Conservation (phyloP, 2,329 filamentous ascomycete species). For the Neofusicoccum cordaticola region DNA sequence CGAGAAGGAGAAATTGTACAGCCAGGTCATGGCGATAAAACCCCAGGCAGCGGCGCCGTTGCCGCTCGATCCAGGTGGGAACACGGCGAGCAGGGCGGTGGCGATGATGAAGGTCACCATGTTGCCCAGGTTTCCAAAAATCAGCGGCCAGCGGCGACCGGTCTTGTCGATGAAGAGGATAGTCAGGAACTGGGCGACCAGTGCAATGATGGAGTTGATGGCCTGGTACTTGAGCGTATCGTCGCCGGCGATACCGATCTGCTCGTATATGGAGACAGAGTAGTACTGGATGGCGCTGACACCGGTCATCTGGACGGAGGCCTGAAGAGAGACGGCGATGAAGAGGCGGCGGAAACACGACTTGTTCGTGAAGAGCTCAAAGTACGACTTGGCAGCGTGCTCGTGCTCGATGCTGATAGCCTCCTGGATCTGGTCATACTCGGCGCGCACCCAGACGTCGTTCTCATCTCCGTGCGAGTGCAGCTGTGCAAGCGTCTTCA, state of each 20-base stretch:
- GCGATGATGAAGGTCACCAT: conserved; percentile 70
- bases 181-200: conserved; percentile 66
- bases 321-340: conserved; percentile 67
- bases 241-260: conserved; percentile 65
- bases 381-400: conserved; percentile 66
- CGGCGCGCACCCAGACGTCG: conserved; percentile 69
- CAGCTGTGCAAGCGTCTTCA: conserved; percentile 64
- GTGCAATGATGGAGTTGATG: conserved; percentile 68
- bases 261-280: conserved; percentile 62
- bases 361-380: conserved; percentile 64
- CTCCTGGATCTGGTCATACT: conserved; percentile 69
- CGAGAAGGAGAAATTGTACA: conserved; percentile 77
- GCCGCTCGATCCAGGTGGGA: conserved; percentile 56
- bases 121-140: conserved; percentile 69
- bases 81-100: conserved; percentile 54
- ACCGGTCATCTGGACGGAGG: conserved; percentile 73
- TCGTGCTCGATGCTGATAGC: conserved; percentile 65
- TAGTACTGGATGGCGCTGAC: conserved; percentile 67
- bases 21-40: conserved; percentile 75
- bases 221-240: conserved; percentile 73
- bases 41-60: conserved; percentile 63
- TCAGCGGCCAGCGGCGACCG: conserved; percentile 70
- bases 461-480: conserved; percentile 66
- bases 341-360: conserved; percentile 71
- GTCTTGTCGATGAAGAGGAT: conserved; percentile 67